phyloP scores from a whole-genome alignment of 23 red algal species.

The Agarophyton chilense region DNA sequence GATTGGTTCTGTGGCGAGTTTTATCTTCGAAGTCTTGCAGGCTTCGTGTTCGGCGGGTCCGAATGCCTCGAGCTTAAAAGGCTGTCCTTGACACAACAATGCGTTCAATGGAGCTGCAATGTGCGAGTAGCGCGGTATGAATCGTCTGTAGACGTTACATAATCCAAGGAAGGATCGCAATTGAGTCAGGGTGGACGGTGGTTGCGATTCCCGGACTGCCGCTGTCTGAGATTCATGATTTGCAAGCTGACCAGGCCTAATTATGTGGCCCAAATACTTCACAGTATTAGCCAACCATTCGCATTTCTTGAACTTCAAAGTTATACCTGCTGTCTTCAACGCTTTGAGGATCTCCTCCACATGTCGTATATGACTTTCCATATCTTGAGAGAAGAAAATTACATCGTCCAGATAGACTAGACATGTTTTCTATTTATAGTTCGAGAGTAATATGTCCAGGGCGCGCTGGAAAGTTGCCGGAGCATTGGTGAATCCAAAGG shows the following conservation, averaged over 20 bases:
- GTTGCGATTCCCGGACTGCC: too few relatives aligned
- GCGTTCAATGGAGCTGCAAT: neutral
- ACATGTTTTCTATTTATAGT: neutral
- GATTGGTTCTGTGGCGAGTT: neutral
- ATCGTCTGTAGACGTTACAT: neutral
- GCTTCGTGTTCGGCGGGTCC: neutral
- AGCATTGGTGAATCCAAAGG: neutral
- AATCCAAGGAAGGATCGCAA: too few relatives aligned
- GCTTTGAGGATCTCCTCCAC: neutral
- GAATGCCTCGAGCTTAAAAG: neutral
- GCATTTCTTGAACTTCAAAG: neutral
- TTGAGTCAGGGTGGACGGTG: too few relatives aligned
- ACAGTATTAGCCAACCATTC: conserved; percentile 15
- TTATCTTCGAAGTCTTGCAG: neutral
- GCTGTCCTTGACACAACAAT: neutral
- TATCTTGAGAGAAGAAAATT: neutral
- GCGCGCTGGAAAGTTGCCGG: neutral
- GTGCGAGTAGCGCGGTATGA: neutral
- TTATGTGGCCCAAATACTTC: neutral
- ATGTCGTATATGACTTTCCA: neutral
- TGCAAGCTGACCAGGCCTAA: neutral
- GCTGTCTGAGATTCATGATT: neutral
- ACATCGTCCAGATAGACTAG: neutral
- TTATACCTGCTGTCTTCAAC: neutral
- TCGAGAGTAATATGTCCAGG: neutral